Evolutionary conservation across 257 asterid species (phyloP), one percentile per base, ranked within the genome.

Genomic region (Paraleonurus japonicus): DNA sequence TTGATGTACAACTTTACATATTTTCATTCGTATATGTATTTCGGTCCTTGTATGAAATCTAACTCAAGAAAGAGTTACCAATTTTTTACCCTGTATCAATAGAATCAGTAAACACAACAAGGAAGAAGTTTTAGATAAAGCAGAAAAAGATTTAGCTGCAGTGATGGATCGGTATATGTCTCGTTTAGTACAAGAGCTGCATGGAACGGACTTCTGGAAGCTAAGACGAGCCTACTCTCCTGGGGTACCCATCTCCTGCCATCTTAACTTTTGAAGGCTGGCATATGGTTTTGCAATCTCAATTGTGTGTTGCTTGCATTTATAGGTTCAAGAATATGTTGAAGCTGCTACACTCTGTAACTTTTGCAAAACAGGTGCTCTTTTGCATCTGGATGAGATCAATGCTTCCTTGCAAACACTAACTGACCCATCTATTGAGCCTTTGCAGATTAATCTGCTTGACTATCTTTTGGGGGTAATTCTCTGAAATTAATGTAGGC

Each of bases 191-290:
- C 88, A 85, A 81, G 98, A 91, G 85, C 90, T 94, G 20, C 81
- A 83, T 41, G 99, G 99, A 65, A 78, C 96, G 45, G 96, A 91
- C 79, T 91, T 89, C 73, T 94, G 99, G 99, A 94, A 92, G 84
- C 80, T 94, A 60, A 87, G 96, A 76, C 89, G 93, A 76, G 96
- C 99, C 67, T 91, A 94, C 78, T 91, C 98, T 74, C 99, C 98
- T 17, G 99, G 99, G 95, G 98, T 91, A 54, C 51, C 19, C 61
- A 51, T 57, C 24, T 70, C 73, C 69, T 65, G 28, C 73, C 57
- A 61, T 69, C 68, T 45, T 22, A 26, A 62, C 69, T 43, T 27
- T 5, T 63, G 7, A 19, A 35, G 12, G 47, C 61, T 35, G 54
- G 55, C 27, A 70, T 65, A 19, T 43, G 9, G 37, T 54, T 64